phyloP scores from a whole-genome alignment of 176 grass and related monocot species.

The Themeda triandra region DNA sequence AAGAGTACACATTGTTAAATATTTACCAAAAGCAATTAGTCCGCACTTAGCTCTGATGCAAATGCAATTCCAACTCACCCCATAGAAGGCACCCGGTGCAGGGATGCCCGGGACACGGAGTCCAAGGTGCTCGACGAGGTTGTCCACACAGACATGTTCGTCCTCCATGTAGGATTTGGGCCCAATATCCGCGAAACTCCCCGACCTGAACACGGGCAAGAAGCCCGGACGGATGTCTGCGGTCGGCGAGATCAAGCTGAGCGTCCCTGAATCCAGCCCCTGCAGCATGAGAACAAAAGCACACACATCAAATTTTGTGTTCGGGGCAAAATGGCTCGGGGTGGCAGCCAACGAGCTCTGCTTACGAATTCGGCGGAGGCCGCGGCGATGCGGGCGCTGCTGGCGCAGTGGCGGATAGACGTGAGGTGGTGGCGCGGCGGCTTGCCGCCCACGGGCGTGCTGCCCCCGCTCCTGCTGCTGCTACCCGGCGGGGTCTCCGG shows the following conservation, averaged over 20 bases:
- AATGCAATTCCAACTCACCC: constrained; percentile 50
- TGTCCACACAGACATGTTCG: constrained; percentile 81
- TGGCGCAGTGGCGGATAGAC: constrained; percentile 62
- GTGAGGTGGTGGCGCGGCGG: constrained; percentile 76
- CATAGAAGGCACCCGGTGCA: constrained; percentile 86
- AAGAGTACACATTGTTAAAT: background rate
- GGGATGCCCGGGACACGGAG: constrained; percentile 28
- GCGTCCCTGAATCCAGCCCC: constrained; percentile 60
- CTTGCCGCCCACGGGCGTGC: constrained; percentile 50
- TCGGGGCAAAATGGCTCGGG: background rate
- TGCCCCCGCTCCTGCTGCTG: constrained; percentile 10
- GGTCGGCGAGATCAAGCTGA: constrained; percentile 73
- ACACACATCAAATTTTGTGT: background rate
- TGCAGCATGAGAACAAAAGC: constrained; percentile 26
- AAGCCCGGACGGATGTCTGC: constrained; percentile 39
- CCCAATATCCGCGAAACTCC: constrained; percentile 74
- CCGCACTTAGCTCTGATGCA: background rate
- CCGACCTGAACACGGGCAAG: constrained; percentile 74
- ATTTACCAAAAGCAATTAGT: constrained; percentile 13
- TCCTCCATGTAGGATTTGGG: constrained; percentile 91
- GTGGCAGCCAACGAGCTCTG: background rate
- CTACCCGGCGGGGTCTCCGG: constrained; percentile 50
- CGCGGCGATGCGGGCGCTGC: constrained; percentile 54
- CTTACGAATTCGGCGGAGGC: constrained; percentile 47
- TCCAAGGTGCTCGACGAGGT: constrained; percentile 65